Conservation (phyloP, 345 rosid species). For the Noccaea caerulescens region DNA sequence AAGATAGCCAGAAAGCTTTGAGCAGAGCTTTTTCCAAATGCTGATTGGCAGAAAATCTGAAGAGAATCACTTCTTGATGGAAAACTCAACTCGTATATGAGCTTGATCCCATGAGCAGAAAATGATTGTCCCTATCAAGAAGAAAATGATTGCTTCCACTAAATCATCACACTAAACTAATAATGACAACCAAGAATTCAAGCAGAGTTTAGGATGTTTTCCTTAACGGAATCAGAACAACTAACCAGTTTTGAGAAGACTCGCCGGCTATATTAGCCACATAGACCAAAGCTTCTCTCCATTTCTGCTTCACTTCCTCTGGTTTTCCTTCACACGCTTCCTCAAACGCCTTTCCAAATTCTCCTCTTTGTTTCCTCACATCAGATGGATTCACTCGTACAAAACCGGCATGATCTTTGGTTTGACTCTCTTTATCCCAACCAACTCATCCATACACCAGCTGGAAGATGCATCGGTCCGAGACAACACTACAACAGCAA, state of each 20-base stretch:
- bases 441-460: slow-evolving; percentile 33
- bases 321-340: slow-evolving; percentile 7
- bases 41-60: slow-evolving; percentile 30
- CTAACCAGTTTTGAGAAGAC: slow-evolving; percentile 30
- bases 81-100: slow-evolving; percentile 17
- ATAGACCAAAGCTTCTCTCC: slow-evolving; percentile 32
- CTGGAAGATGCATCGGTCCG: slow-evolving; percentile 29
- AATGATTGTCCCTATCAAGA: slow-evolving; percentile 22
- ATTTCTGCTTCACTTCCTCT: slow-evolving; percentile 27
- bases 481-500: slow-evolving; percentile 21
- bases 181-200: not conserved
- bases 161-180: not conserved
- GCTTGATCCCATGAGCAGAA: too few relatives aligned
- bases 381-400: slow-evolving; percentile 35
- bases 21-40: slow-evolving; percentile 28
- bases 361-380: slow-evolving; percentile 30
- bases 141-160: not conserved
- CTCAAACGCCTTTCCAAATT: slow-evolving; percentile 29
- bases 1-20: slow-evolving; percentile 36
- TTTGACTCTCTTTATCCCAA: slow-evolving; percentile 18
- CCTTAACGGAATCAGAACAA: not conserved
- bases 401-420: slow-evolving; percentile 17
- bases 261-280: slow-evolving; percentile 34
- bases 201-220: not conserved
- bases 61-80: slow-evolving; percentile 30